Conservation (phyloP, 2,329 filamentous ascomycete species). For the Ceratocystis variospora region DNA sequence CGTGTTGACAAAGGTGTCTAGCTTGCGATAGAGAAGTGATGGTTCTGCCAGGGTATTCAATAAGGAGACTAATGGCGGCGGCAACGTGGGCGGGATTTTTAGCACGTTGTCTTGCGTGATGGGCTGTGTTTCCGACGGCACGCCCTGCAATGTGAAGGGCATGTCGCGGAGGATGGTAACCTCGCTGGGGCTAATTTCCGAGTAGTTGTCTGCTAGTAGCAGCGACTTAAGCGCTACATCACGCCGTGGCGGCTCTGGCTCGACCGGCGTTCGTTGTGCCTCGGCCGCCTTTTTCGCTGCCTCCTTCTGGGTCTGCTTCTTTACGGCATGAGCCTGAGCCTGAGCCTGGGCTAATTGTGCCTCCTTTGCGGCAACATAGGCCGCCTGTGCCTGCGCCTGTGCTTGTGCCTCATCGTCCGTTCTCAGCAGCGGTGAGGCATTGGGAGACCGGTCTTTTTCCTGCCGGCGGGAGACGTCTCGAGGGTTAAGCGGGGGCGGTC, state of each 20-base stretch:
- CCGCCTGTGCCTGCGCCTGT: slow-evolving; percentile 23
- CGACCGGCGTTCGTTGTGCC: slow-evolving; percentile 20
- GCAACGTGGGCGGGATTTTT: slow-evolving; percentile 64
- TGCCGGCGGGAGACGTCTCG: slow-evolving; percentile 29
- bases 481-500: slow-evolving; percentile 26
- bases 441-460: slow-evolving; percentile 28
- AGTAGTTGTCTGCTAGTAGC: slow-evolving; percentile 42
- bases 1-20: slow-evolving; percentile 70
- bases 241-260: slow-evolving; percentile 28
- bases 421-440: slow-evolving; percentile 27
- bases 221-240: slow-evolving; percentile 45
- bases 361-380: slow-evolving; percentile 30
- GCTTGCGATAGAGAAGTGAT: slow-evolving; percentile 71
- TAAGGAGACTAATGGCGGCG: slow-evolving; percentile 71
- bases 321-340: slow-evolving; percentile 8
- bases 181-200: slow-evolving; percentile 48
- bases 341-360: slow-evolving; percentile 25
- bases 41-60: slow-evolving; percentile 85
- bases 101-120: slow-evolving; percentile 58
- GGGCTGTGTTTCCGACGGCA: slow-evolving; percentile 72
- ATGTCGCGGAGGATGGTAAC: slow-evolving; percentile 60
- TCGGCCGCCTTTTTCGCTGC: slow-evolving; percentile 26
- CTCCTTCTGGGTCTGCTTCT: slow-evolving; percentile 21
- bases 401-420: slow-evolving; percentile 32
- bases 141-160: slow-evolving; percentile 82